Evolutionary conservation across 2,329 filamentous ascomycete species (phyloP).

Genomic region (Colletotrichum lentis): DNA sequence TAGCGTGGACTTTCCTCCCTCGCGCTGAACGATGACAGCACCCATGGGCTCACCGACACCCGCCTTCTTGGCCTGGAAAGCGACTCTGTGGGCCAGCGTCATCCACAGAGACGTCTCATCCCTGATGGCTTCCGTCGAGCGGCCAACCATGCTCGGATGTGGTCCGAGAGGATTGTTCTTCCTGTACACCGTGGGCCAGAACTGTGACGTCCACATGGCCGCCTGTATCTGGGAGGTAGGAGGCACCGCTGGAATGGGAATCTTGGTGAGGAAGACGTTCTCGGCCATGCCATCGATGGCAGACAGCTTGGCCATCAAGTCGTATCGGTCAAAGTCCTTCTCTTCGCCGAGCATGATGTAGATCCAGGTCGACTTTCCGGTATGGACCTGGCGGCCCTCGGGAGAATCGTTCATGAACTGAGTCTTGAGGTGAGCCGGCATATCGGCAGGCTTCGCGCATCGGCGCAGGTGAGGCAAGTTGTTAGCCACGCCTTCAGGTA

Average conservation of each 20-base stretch:
- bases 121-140: constrained; percentile 74
- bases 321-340: constrained; percentile 60
- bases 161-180: constrained; percentile 88
- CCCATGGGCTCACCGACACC: constrained; percentile 75
- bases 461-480: constrained; percentile 76
- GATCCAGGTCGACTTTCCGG: constrained; percentile 67
- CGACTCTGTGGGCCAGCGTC: constrained; percentile 71
- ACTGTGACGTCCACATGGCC: constrained; percentile 75
- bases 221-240: constrained; percentile 81
- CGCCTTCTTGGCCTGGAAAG: constrained; percentile 62
- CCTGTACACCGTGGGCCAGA: constrained; percentile 86
- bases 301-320: constrained; percentile 59
- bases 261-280: constrained; percentile 64
- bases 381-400: constrained; percentile 64
- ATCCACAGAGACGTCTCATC: constrained; percentile 72
- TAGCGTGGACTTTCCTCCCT: constrained; percentile 60
- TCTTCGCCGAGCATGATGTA: constrained; percentile 65
- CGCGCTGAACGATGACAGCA: constrained; percentile 76
- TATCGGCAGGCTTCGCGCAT: constrained; percentile 75
- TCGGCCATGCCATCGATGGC: constrained; percentile 61
- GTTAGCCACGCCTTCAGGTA: constrained; percentile 69
- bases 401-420: constrained; percentile 68
- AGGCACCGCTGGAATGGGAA: constrained; percentile 75
- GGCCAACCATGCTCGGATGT: constrained; percentile 77
- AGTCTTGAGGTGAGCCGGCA: constrained; percentile 71